A percentile compares a stretch with the other conserved stretches of the same genome.
phyloP scores from a whole-genome alignment of 148 eudicot species.

The Hydrangea macrophylla region DNA sequence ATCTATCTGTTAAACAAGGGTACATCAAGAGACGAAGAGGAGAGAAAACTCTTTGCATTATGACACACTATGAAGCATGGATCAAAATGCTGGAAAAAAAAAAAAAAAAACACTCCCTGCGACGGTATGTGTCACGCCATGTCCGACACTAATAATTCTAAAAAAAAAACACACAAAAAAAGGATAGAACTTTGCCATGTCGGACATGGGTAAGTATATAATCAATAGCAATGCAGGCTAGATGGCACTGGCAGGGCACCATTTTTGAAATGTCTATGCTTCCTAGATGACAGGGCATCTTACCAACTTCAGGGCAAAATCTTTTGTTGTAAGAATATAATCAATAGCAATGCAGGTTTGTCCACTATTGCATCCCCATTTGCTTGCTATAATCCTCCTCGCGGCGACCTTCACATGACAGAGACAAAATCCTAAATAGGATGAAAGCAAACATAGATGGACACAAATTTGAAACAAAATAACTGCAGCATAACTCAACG shows the following conservation, averaged over 20 bases:
- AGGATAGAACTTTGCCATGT: no score
- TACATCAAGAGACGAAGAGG: slow-evolving; percentile 4
- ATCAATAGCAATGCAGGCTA: no score
- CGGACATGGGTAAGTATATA: no score
- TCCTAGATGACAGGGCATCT: slow-evolving; percentile 18
- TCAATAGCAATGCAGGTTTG: slow-evolving; percentile 64
- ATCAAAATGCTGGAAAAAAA: no score
- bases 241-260: no score
- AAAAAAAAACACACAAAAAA: no score
- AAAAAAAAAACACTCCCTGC: no score
- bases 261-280: no score
- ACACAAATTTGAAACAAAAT: not conserved
- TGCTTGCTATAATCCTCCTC: slow-evolving; percentile 67
- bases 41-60: not conserved
- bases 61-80: no score
- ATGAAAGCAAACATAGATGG: not conserved
- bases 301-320: slow-evolving; percentile 61
- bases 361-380: slow-evolving; percentile 59
- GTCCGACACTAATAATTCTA: no score
- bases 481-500: not conserved
- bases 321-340: slow-evolving; percentile 58
- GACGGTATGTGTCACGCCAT: no score
- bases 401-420: slow-evolving; percentile 38
- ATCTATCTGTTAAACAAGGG: slow-evolving; percentile 37
- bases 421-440: not conserved